phyloP scores from a whole-genome alignment of 2,329 filamentous ascomycete species.

The Aspergillus cejpii region DNA sequence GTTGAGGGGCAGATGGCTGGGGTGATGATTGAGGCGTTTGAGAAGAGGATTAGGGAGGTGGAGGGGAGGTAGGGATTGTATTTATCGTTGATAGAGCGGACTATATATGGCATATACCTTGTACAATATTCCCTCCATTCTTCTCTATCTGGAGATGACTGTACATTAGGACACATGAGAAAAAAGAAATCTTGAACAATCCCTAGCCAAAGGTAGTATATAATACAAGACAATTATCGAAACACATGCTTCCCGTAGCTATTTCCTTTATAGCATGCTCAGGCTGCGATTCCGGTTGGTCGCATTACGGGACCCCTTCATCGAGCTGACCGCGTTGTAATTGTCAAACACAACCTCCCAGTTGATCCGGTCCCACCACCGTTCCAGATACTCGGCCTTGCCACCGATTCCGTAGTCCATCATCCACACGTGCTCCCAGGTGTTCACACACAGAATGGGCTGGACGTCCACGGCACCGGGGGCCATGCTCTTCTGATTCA shows the following conservation, averaged over 20 bases:
- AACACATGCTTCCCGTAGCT: constrained; percentile 10
- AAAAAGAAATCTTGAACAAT: constrained; percentile 10
- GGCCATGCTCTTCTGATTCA: constrained; percentile 33
- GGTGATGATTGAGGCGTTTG: constrained; percentile 90
- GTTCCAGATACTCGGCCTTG: constrained; percentile 67
- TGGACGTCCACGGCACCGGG: constrained; percentile 49
- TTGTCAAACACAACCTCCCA: constrained; percentile 65
- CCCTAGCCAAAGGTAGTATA: constrained; percentile 18
- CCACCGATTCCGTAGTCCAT: constrained; percentile 70
- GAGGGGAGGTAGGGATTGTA: constrained; percentile 26
- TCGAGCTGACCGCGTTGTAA: constrained; percentile 31
- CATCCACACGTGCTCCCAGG: constrained; percentile 92
- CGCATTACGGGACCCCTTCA: constrained; percentile 18
- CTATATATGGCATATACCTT: background rate
- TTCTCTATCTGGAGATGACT: constrained; percentile 13
- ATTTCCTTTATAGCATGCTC: constrained; percentile 20
- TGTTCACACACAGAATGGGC: constrained; percentile 85
- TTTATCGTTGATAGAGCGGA: background rate
- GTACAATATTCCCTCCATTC: constrained; percentile 3
- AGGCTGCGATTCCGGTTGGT: constrained; percentile 21
- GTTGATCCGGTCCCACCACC: constrained; percentile 84
- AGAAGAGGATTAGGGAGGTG: constrained; percentile 63
- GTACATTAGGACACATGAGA: constrained; percentile 18
- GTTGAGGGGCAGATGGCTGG: constrained; percentile 78
- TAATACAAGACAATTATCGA: constrained; percentile 27